Percentiles rank a stretch among this genome's conserved stretches.
phyloP scores from a whole-genome alignment of 2,329 filamentous ascomycete genomes.

The Penicillium sp. region DNA sequence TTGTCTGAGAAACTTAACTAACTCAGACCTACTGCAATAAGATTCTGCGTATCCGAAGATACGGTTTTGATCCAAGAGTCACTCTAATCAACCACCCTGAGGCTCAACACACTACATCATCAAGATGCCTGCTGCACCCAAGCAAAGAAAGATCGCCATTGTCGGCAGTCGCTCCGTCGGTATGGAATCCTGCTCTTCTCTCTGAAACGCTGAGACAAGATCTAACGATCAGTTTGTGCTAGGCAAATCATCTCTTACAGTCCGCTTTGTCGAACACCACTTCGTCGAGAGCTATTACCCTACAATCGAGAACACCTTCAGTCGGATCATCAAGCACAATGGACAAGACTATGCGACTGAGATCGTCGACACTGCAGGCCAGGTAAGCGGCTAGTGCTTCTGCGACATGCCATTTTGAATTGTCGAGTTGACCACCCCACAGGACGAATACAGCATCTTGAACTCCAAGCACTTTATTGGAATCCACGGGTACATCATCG shows the following conservation, averaged over 20 bases:
- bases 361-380: slow-evolving; percentile 96
- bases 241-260: slow-evolving; percentile 98
- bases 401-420: neutral
- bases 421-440: slow-evolving; percentile 8
- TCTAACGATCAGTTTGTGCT: slow-evolving; percentile 14
- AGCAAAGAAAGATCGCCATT: slow-evolving; percentile 94
- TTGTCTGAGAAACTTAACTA: slow-evolving; percentile 4
- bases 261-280: slow-evolving; percentile 95
- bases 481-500: slow-evolving; percentile 97
- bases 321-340: slow-evolving; percentile 89
- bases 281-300: slow-evolving; percentile 99
- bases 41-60: neutral
- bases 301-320: slow-evolving; percentile 98
- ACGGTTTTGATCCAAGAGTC: neutral
- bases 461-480: slow-evolving; percentile 99
- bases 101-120: neutral
- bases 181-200: slow-evolving; percentile 46
- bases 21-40: neutral
- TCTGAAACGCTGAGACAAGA: neutral
- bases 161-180: slow-evolving; percentile 91
- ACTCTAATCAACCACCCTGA: slow-evolving; percentile 1
- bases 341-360: slow-evolving; percentile 92
- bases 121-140: slow-evolving; percentile 69
- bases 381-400: slow-evolving; percentile 58
- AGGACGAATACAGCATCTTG: slow-evolving; percentile 98